Evolutionary conservation across 345 rosid species (phyloP).

Genomic region (Eucalyptus globulus): DNA sequence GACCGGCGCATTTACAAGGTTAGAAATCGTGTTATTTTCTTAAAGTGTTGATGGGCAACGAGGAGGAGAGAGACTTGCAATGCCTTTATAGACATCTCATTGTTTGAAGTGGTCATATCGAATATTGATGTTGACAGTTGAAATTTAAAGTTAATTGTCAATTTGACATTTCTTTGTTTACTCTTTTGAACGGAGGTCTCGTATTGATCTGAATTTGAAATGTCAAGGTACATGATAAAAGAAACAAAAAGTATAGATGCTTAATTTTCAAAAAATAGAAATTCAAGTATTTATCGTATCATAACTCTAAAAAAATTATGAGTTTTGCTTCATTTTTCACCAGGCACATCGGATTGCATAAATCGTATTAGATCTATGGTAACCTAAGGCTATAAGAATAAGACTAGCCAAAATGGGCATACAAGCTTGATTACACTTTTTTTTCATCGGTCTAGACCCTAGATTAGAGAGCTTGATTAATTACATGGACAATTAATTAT

Average conservation of each 20-base stretch:
- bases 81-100: not conserved
- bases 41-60: not conserved
- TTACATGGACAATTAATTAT: not conserved
- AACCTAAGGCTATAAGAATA: not conserved
- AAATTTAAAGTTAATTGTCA: not conserved
- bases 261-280: not conserved
- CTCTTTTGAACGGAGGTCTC: fast-evolving
- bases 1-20: fast-evolving
- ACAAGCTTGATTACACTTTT: not conserved
- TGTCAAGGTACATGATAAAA: no score
- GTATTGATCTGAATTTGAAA: fast-evolving
- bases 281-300: fast-evolving
- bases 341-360: not conserved
- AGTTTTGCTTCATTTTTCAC: not conserved
- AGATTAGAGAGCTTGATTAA: not conserved
- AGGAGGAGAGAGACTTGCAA: not conserved
- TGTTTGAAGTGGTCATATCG: not conserved
- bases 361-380: not conserved
- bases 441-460: not conserved
- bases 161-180: fast-evolving
- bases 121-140: fast-evolving
- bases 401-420: not conserved
- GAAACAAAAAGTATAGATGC: not conserved
- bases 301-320: fast-evolving
- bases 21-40: not conserved